These are phyloP conservation scores for Globisporangium canariense DNA, from an alignment of 352 stramenopile species.

Conservation along the genomic window DNA sequence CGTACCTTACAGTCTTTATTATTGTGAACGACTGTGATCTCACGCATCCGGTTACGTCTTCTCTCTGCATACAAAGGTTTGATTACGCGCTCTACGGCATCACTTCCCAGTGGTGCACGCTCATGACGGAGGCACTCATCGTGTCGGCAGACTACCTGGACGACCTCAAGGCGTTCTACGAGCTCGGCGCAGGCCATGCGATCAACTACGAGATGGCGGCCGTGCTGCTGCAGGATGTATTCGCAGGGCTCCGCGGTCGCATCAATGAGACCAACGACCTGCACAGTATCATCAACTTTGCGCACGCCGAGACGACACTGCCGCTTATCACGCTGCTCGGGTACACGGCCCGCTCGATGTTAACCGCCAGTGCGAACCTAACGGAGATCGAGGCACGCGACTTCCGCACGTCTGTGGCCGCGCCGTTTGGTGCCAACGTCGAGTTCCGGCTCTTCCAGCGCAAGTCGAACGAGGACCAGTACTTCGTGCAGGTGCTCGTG, in stretches of 20 bases:
- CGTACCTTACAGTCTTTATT: constrained; percentile 10
- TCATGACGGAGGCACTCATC: constrained; percentile 43
- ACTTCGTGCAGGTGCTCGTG: constrained; percentile 51
- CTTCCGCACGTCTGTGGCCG: constrained; percentile 52
- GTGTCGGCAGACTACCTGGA: constrained; percentile 56
- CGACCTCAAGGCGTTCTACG: constrained; percentile 70
- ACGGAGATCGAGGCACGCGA: constrained; percentile 37
- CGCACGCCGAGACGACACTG: constrained; percentile 71
- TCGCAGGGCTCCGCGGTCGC: constrained; percentile 44
- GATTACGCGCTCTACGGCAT: constrained; percentile 59
- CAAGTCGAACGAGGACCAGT: constrained; percentile 32
- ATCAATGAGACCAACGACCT: constrained; percentile 30
- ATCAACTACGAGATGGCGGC: constrained; percentile 80
- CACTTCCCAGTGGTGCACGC: constrained; percentile 53
- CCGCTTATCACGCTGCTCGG: constrained; percentile 67
- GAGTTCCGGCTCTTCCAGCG: constrained; percentile 60
- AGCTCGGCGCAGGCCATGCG: constrained; percentile 47
- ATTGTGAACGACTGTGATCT: too few relatives aligned
- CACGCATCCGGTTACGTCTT: background rate
- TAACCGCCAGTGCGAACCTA: constrained; percentile 31
- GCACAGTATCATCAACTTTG: constrained; percentile 56
- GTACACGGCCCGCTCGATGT: constrained; percentile 32
- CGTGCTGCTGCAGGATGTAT: constrained; percentile 56
- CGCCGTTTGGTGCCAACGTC: constrained; percentile 73
- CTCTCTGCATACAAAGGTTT: constrained; percentile 30